Conservation (phyloP, 78 protist genomes). For the Dictyostelium capitatum region DNA sequence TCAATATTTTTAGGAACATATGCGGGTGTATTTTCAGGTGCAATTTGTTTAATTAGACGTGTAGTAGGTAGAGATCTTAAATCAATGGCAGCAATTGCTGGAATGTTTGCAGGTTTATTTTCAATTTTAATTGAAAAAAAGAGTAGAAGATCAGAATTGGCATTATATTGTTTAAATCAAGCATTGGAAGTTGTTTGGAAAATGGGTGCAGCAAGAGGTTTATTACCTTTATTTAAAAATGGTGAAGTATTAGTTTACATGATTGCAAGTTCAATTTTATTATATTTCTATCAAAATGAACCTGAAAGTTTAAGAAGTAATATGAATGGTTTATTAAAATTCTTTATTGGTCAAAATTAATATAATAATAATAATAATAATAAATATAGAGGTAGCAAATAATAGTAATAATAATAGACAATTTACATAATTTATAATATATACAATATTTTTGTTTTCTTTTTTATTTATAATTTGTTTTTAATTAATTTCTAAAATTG, state of each 20-base stretch:
- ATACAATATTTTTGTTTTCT: no score
- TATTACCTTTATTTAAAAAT: constrained; percentile 41
- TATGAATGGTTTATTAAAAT: constrained; percentile 75
- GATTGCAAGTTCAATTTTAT: constrained; percentile 60
- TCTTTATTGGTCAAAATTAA: constrained; percentile 50
- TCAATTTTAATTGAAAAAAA: constrained; percentile 80
- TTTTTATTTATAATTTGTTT: no score
- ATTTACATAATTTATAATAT: no score
- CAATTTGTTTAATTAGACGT: constrained; percentile 61
- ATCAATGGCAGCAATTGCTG: constrained; percentile 47
- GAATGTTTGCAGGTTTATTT: constrained; percentile 73
- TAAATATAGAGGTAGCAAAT: no score
- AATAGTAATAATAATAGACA: no score
- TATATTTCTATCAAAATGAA: constrained; percentile 76
- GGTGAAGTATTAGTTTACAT: constrained; percentile 76
- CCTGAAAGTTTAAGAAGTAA: constrained; percentile 78
- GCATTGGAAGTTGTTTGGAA: constrained; percentile 73
- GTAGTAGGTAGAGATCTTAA: constrained; percentile 45
- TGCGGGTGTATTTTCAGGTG: constrained; percentile 56
- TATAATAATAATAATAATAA: background rate
- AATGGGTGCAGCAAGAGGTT: constrained; percentile 55
- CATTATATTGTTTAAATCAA: constrained; percentile 70
- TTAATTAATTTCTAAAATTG: no score
- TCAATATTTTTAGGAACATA: constrained; percentile 75
- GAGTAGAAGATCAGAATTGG: constrained; percentile 79